These are phyloP conservation scores for Boletus rubescentipes DNA, from an alignment of 768 basidiomycete species.

Conservation along the genomic window DNA sequence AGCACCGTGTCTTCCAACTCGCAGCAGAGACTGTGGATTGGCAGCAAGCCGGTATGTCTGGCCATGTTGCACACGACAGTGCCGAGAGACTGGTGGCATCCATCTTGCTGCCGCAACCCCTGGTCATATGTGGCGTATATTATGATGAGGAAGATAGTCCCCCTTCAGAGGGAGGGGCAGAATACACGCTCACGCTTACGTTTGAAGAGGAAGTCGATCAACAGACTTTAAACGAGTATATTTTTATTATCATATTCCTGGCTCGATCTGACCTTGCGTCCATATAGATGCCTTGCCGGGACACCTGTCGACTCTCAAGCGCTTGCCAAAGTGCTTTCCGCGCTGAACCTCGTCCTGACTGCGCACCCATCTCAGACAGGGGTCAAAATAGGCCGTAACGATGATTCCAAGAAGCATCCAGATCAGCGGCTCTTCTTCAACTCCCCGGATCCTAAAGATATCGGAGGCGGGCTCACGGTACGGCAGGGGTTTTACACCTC, in stretches of 20 bases:
- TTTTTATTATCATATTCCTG: slow-evolving; percentile 20
- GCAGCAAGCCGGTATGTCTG: slow-evolving; percentile 34
- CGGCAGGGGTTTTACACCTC: slow-evolving; percentile 51
- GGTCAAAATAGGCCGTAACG: slow-evolving; percentile 48
- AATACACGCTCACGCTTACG: slow-evolving; percentile 41
- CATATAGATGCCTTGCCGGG: slow-evolving; percentile 55
- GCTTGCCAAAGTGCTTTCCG: slow-evolving; percentile 47
- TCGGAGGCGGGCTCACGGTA: slow-evolving; percentile 53
- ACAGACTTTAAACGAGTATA: background rate
- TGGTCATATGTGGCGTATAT: slow-evolving; percentile 37
- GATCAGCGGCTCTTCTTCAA: slow-evolving; percentile 42
- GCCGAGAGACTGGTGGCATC: slow-evolving; percentile 44
- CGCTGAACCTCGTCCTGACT: slow-evolving; percentile 47
- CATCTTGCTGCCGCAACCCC: slow-evolving; percentile 39
- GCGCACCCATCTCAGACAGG: slow-evolving; percentile 42
- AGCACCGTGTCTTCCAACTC: slow-evolving; percentile 43
- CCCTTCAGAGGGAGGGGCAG: slow-evolving; percentile 21
- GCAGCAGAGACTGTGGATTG: slow-evolving; percentile 43
- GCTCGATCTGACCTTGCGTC: slow-evolving; percentile 21
- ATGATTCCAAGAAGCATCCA: slow-evolving; percentile 27
- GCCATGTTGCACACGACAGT: slow-evolving; percentile 45
- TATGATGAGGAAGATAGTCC: slow-evolving; percentile 37
- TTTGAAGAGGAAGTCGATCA: slow-evolving; percentile 40
- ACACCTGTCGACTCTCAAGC: slow-evolving; percentile 55
- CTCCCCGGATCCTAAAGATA: slow-evolving; percentile 30